Conservation (phyloP, 129 eudicot species). For the sunflower (Helianthus annuus) region DNA sequence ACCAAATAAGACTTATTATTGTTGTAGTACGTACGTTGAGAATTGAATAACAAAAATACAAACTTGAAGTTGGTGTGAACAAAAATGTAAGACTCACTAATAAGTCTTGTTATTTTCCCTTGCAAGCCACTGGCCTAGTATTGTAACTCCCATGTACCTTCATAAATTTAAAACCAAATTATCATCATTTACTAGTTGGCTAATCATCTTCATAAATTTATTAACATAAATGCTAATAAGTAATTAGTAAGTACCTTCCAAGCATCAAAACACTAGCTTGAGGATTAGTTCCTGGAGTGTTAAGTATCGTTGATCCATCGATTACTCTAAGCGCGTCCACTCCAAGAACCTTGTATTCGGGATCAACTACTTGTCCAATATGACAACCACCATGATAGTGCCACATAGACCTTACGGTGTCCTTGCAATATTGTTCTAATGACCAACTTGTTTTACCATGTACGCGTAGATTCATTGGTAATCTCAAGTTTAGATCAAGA, state of each 20-base stretch:
- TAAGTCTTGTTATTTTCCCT: not conserved
- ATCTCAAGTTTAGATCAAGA: conserved; percentile 4
- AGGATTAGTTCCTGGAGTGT: conserved; percentile 56
- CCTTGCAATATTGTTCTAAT: conserved; percentile 63
- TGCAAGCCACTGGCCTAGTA: not conserved
- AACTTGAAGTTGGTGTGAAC: not conserved
- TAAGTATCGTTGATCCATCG: conserved; percentile 80
- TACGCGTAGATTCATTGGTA: not conserved
- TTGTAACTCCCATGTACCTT: conserved; percentile 4
- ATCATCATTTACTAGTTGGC: not conserved
- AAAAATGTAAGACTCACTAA: not conserved
- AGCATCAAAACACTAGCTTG: conserved; percentile 77
- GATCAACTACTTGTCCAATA: conserved; percentile 62
- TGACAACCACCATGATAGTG: conserved; percentile 84
- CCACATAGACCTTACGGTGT: conserved; percentile 70
- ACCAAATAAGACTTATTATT: too few relatives aligned
- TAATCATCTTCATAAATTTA: not conserved
- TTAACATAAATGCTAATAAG: not conserved
- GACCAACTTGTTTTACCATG: conserved; percentile 30
- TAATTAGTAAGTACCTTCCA: conserved; percentile 50
- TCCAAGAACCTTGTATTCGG: conserved; percentile 62
- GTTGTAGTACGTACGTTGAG: too few relatives aligned
- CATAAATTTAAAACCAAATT: not conserved
- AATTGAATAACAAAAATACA: not conserved
- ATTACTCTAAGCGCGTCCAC: conserved; percentile 56